Conservation (phyloP, 202 grass and related monocot species). For the Hordeum pubiflorum region DNA sequence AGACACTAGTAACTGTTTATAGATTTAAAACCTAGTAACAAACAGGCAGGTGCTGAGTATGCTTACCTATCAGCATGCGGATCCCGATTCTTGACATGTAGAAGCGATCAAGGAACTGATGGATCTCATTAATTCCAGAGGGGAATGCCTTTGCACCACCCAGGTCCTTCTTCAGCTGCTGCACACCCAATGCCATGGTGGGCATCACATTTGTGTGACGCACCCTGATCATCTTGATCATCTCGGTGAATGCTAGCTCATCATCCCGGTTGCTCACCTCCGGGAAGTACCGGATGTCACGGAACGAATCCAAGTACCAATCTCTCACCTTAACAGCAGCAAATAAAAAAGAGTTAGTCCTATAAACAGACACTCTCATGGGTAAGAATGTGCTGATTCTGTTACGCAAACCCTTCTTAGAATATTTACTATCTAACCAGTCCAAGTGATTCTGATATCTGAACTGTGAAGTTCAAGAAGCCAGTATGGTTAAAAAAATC, state of each 20-base stretch:
- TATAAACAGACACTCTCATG: neutral
- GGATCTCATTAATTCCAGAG: conserved; percentile 61
- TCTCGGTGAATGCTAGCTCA: conserved; percentile 68
- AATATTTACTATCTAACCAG: conserved; percentile 12
- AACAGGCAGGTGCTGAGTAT: neutral
- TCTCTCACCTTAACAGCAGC: conserved; percentile 53
- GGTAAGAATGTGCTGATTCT: neutral
- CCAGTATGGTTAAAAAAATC: neutral
- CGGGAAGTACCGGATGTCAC: conserved; percentile 68
- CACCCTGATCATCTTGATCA: conserved; percentile 92
- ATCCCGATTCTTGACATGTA: conserved; percentile 98
- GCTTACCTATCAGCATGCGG: conserved; percentile 89
- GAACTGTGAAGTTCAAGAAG: conserved; percentile 11
- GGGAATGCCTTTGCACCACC: conserved; percentile 38
- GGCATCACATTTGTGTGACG: conserved; percentile 91
- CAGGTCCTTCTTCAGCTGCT: conserved; percentile 81
- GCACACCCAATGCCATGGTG: conserved; percentile 85
- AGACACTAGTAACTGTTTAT: neutral
- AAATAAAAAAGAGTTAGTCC: conserved; percentile 8
- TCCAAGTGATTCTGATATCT: neutral
- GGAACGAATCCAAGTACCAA: conserved; percentile 91
- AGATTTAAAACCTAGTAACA: neutral
- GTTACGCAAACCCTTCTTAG: neutral
- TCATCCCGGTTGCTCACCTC: conserved; percentile 37
- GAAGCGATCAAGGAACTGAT: conserved; percentile 90